phyloP scores from a whole-genome alignment of 345 rosid species.

The Passiflora organensis region DNA sequence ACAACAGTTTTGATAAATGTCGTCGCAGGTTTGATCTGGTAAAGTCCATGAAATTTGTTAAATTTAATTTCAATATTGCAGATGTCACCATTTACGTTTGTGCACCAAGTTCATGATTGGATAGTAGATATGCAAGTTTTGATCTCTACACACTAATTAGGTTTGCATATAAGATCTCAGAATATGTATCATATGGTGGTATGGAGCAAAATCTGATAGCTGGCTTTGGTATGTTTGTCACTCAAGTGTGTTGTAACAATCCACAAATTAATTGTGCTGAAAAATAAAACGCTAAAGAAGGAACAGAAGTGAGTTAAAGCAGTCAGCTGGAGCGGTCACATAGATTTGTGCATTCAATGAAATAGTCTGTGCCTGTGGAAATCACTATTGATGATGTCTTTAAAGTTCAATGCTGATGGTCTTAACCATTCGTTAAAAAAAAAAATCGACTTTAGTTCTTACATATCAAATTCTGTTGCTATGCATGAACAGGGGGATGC shows the following conservation, averaged over 20 bases:
- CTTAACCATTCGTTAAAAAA: background rate
- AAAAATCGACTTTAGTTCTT: background rate
- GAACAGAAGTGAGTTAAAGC: background rate
- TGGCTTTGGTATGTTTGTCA: no score
- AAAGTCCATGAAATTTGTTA: slow-evolving; percentile 29
- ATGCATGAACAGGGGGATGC: slow-evolving; percentile 62
- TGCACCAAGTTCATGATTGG: background rate
- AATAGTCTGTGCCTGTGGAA: no score
- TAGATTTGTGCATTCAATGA: no score
- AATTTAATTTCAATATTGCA: background rate
- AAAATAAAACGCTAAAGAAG: no score
- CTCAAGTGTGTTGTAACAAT: no score
- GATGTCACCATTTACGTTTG: background rate
- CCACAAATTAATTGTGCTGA: no score
- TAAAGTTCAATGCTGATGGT: background rate
- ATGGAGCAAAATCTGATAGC: no score
- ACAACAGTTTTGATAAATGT: slow-evolving; percentile 79
- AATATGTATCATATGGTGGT: no score
- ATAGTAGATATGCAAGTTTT: no score
- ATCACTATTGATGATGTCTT: no score
- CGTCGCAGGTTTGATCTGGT: slow-evolving; percentile 93
- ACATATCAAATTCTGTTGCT: slow-evolving; percentile 1
- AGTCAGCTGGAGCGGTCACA: background rate
- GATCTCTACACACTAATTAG: background rate
- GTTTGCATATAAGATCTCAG: no score